Evolutionary conservation across 441 rosid species (phyloP), one percentile per base, ranked within the genome.

Genomic region (Breynia disticha): DNA sequence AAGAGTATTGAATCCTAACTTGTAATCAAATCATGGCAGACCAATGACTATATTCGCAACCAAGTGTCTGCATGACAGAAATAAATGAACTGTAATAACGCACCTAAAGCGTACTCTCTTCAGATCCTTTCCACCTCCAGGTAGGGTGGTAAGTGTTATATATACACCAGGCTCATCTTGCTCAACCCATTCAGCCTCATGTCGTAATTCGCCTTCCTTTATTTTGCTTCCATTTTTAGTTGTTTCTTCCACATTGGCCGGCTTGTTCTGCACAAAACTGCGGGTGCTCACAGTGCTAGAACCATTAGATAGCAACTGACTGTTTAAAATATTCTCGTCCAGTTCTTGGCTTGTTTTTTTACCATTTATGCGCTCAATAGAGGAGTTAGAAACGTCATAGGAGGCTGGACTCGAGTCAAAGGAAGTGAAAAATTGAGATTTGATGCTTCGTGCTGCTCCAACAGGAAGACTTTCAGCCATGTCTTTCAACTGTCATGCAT

Each of bases 51-150:
- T 28, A 28, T 5, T 28, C 5, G 35, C 35, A 28, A 5, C 5
- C 5, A 28, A 28, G 3, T 28, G 35, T 28, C 5, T 28, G 35
- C 35, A 28, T 28, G 35, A 28, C 35, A 2, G 8, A 9, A 5
- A 28, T 28, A 28, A 28, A 4, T 28, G 35, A 5, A 4, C 35
- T 28, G 8, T 28, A 54, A 52, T 20, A 56, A 37, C 61, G 46
- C 67, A 91, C 98, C 97, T 91, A 80, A 91, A 91, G 57, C 95
- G 91, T 58, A 91, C 98, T 50, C 95, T 83, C 73, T 86, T 86
- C 49, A 88, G 91, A 81, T 91, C 97, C 73, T 86, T 86, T 61
- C 60, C 79, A 57, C 91, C 95, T 22, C 90, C 95, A 1, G 95
- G 79, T 45, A 84, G 73, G 45, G 90, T 82, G 56, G 86, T 81